Conservation (phyloP, 208 protist genomes). For the Acanthamoeba polyphaga region DNA sequence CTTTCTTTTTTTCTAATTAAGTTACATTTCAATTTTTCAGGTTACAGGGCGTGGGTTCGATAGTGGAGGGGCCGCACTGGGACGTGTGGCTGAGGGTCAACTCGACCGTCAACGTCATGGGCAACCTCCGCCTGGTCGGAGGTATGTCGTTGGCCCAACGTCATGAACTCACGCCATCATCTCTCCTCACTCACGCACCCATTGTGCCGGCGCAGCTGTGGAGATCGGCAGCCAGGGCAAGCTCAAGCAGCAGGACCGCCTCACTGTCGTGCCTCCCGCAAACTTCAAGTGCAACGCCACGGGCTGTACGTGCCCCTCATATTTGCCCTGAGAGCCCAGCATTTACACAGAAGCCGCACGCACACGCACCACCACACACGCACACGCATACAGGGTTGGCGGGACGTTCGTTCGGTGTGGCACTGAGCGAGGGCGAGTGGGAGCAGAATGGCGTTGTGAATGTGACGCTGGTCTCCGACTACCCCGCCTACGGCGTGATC, state of each 20-base stretch:
- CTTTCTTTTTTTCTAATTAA: no score
- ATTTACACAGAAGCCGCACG: no score
- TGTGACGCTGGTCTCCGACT: neutral
- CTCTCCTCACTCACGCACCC: neutral
- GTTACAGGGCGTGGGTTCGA: neutral
- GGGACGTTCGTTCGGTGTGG: neutral
- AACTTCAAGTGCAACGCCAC: neutral
- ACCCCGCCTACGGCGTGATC: neutral
- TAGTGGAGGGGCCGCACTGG: neutral
- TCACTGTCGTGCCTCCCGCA: neutral
- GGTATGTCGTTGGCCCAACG: neutral
- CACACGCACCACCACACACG: no score
- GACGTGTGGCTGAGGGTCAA: neutral
- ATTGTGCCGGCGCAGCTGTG: neutral
- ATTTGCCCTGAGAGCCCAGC: no score
- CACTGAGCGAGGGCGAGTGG: neutral
- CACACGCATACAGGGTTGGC: neutral
- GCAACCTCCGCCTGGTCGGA: neutral
- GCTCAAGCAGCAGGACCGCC: neutral
- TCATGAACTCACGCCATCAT: no score
- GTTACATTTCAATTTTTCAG: neutral
- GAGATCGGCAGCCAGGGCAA: neutral
- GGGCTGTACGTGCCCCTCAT: neutral
- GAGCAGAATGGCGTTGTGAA: neutral
- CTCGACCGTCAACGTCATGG: neutral